phyloP scores from a whole-genome alignment of 192 early-diverging fungal genomes.

The Linnemannia exigua region DNA sequence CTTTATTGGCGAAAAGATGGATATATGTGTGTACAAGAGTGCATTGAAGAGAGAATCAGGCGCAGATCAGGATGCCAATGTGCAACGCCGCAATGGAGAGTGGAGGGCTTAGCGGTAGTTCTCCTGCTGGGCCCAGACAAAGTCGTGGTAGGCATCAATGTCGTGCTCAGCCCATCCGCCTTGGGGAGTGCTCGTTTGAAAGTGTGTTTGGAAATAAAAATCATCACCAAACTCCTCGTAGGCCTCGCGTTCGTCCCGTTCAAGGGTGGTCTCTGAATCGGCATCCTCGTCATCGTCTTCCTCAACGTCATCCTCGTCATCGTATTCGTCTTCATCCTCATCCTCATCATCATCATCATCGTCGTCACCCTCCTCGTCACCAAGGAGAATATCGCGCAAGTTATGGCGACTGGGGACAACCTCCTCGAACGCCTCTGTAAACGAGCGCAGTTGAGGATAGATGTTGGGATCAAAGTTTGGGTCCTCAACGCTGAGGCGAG shows the following conservation, averaged over 20 bases:
- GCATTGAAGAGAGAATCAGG: not conserved
- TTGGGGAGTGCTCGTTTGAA: not conserved
- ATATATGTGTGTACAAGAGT: not conserved
- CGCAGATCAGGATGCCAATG: not conserved
- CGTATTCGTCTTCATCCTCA: slow-evolving; percentile 28
- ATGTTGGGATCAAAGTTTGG: not conserved
- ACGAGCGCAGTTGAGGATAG: not conserved
- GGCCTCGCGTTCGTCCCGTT: slow-evolving; percentile 16
- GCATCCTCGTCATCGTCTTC: not conserved
- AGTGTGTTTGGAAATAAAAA: not conserved
- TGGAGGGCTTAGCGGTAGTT: not conserved
- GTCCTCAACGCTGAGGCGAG: not conserved
- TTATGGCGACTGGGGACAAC: not conserved
- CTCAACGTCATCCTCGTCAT: not conserved
- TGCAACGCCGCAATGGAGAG: not conserved
- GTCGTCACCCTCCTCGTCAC: slow-evolving; percentile 13
- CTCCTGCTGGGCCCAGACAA: not conserved
- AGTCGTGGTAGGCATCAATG: not conserved
- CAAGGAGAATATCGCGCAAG: not conserved
- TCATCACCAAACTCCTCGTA: slow-evolving; percentile 13
- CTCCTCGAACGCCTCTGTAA: not conserved
- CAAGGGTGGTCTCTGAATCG: not conserved
- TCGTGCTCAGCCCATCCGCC: not conserved
- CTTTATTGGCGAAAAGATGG: not conserved
- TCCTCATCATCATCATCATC: slow-evolving; percentile 23